Base-by-base conservation (phyloP, 208 protist genomes). In the Trypanosoma cruzi region DNA sequence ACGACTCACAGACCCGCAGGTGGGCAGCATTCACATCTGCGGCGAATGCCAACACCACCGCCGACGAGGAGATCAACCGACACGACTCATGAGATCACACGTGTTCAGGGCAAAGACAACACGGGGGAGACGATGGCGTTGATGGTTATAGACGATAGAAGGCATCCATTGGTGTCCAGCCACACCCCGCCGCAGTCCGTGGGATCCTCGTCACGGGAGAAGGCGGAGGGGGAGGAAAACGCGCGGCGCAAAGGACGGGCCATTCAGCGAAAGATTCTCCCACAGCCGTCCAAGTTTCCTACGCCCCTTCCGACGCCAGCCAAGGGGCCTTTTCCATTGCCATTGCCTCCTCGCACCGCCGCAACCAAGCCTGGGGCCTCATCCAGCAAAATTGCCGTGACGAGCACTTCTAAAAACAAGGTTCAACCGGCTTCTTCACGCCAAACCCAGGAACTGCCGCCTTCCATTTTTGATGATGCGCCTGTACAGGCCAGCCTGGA, bases 401-500 rank as follows among this genome's bases (percentile, higher is more conserved):
- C 64, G 36, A 59, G 50, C 49, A 49, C 62, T 34, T 68, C 62
- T 10, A 58, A 16, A 18, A 57, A 57, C 44, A 58, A 29, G 6
- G 37, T 52, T 40, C 32, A 48, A 18, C 28, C 46, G 14, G 24
- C 54, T 16, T n/a, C 64, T 13, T 40, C 53, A 4, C 26, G 18
- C 1, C 56, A 32, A 10, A 0, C 14, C 14, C 22, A 71, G 11
- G n/a, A 18, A 20, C 48, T 20, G 44, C 29, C 8, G 48, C 32
- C 81, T 0, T 94, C 91, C 11, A 64, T 86, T 32, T 77, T 94
- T 26, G 85, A 95, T 66, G 82, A 94, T 29, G 73, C 68, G 6
- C 79, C 89, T 8, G 77, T 95, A 28, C 85, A 95, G 71, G 81
- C 83, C 13, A 91, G 87, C 64, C 64, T 96, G 22, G 89, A 96